Evolutionary conservation across 176 grass and related monocot genomes (phyloP).

Genomic region (Musa itinerans): DNA sequence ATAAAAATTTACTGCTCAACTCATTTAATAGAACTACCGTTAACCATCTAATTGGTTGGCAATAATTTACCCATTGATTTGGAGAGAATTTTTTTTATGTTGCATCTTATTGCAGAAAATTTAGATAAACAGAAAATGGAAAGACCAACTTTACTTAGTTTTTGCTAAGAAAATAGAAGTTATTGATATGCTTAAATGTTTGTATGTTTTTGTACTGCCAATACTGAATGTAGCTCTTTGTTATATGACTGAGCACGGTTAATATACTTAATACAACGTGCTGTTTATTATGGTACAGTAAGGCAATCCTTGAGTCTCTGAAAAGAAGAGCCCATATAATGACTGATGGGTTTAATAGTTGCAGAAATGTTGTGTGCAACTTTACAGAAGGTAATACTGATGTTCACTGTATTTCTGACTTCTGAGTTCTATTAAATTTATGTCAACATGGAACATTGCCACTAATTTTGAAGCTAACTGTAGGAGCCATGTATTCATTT

Average conservation of each 20-base stretch:
- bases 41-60: too few species aligned
- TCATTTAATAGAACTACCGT: too few species aligned
- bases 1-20: too few species aligned
- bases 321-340: conserved; percentile 88
- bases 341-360: conserved; percentile 98
- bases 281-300: conserved; percentile 44
- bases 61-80: too few species aligned
- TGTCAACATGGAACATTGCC: neutral
- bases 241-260: neutral
- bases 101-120: too few species aligned
- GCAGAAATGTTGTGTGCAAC: conserved; percentile 94
- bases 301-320: conserved; percentile 65
- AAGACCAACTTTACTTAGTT: too few species aligned
- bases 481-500: conserved; percentile 99
- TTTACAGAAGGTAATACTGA: conserved; percentile 78
- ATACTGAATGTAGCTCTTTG: neutral
- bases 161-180: too few species aligned
- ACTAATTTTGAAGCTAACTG: conserved; percentile 9
- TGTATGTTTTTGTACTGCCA: neutral
- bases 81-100: too few species aligned
- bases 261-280: conserved; percentile 11
- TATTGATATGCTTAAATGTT: too few species aligned
- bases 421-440: neutral
- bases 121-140: too few species aligned
- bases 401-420: neutral